A percentile compares a stretch with the other conserved stretches of the same genome.
phyloP scores from a whole-genome alignment of 371 early-diverging fungal genomes.

The Paraphysoderma sedebokerense region DNA sequence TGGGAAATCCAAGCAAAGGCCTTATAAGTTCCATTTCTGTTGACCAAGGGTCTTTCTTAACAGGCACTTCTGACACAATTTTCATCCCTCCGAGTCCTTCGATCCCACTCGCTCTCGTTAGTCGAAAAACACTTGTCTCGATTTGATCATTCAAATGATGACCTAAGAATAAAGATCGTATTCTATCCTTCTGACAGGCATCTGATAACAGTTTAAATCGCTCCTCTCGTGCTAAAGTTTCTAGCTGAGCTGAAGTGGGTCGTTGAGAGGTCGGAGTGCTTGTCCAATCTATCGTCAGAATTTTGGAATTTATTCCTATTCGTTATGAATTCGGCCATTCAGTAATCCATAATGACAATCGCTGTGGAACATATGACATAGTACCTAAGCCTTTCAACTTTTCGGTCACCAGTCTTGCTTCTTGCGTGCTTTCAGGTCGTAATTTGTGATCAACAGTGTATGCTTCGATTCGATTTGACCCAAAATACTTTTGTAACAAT shows the following conservation, averaged over 20 bases:
- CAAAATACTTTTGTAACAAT: not conserved
- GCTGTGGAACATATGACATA: not conserved
- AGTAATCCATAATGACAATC: too few relatives aligned
- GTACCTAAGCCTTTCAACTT: not conserved
- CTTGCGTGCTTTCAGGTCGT: not conserved
- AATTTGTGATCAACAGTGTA: not conserved
- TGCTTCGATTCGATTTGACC: not conserved
- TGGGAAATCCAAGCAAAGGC: not conserved
- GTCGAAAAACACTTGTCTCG: not conserved
- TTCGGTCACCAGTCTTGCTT: not conserved
- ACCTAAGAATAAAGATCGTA: not conserved
- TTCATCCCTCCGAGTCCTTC: not conserved
- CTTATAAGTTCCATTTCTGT: not conserved
- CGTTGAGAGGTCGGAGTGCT: not conserved
- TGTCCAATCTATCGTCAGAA: not conserved
- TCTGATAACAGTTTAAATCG: not conserved
- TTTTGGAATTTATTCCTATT: not conserved
- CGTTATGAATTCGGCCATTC: too few relatives aligned
- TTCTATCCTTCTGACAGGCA: not conserved
- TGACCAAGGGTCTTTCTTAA: not conserved
- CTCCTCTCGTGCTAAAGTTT: not conserved
- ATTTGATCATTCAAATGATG: not conserved
- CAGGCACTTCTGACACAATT: not conserved
- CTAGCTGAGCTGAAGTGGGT: not conserved
- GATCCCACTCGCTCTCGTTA: not conserved